Evolutionary conservation across 2,329 filamentous ascomycete species (phyloP), one percentile per base, ranked within the genome.

Genomic region (Parafenestella ontariensis): DNA sequence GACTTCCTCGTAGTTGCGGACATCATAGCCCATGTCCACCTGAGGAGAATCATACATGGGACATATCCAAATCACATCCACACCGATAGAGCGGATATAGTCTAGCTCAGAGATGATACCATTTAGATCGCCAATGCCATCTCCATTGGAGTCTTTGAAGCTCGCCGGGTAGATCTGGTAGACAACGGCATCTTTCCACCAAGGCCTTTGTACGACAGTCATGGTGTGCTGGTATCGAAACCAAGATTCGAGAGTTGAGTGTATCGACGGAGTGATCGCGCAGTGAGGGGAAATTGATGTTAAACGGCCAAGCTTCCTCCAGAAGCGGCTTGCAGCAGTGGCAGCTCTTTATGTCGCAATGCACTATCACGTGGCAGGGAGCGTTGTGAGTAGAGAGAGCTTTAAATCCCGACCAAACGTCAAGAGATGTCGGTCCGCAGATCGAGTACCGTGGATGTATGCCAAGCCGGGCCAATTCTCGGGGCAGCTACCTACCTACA

Each of bases 161-260:
- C 82, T 85, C n/a, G 85, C 81, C 2, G 84, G 83, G 66, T 87
- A 87, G 57, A 87, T 81, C 59, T 87, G 84, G 66, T 87, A 87
- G 20, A 87, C 82, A 9, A 82, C 78, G 46, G 79, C 81, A 68
- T 87, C 83, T 61, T 86, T 86, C 85, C 85, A 87, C 84, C 84
- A 87, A 64, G 68, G 68, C 46, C 69, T 68, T 49, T 68, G 62
- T 28, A 61, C 50, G 50, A 73, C 59, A 17, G 69, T 74, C 71
- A 74, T 74, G 23, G 34, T 59, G 15, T 43, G 11, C 1, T 26
- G 28, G 31, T 29, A 47, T 39, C 28, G 13, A n/a, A n/a, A 15
- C 31, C 13, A n/a, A 34, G 10, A 34, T n/a, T 17, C 9, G 10
- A 40, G 6, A 21, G 21, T 2, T 34, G 39, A 10, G 9, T 41